These are phyloP conservation scores for Pythium sukuiense DNA, from an alignment of 352 stramenopile species.

Conservation along the genomic window DNA sequence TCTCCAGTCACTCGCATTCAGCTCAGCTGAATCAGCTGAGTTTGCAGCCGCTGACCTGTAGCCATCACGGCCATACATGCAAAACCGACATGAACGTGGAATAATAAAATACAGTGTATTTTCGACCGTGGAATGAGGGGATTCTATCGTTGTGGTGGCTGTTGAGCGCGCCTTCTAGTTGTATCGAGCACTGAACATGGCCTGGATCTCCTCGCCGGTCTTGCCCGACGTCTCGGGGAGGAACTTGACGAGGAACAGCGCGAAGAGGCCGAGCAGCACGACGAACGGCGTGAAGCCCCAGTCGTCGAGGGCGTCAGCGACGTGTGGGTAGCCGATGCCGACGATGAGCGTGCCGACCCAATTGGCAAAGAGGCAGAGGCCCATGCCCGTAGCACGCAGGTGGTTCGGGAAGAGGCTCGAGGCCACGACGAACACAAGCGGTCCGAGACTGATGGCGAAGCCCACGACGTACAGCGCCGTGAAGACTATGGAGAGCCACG, in stretches of 20 bases:
- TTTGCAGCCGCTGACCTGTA: not conserved
- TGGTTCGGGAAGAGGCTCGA: conserved; percentile 62
- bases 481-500: conserved; percentile 49
- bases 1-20: not conserved
- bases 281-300: conserved; percentile 37
- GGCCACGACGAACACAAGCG: conserved; percentile 59
- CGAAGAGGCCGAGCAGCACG: conserved; percentile 16
- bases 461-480: conserved; percentile 58
- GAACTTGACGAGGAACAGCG: conserved; percentile 21
- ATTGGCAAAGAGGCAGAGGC: conserved; percentile 39
- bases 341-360: conserved; percentile 55
- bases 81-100: not conserved
- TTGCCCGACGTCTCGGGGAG: conserved; percentile 27
- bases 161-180: not conserved
- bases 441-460: conserved; percentile 65
- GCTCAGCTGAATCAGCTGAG: not conserved
- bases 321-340: conserved; percentile 60
- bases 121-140: not conserved
- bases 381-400: conserved; percentile 43
- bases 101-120: conserved; percentile 9
- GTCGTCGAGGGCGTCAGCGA: conserved; percentile 37
- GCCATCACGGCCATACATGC: not conserved
- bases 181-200: conserved; percentile 19
- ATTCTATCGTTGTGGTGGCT: too few species aligned
- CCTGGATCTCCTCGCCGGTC: conserved; percentile 29